Base-by-base conservation (phyloP, 441 rosid genomes). In the Jatropha multifida region DNA sequence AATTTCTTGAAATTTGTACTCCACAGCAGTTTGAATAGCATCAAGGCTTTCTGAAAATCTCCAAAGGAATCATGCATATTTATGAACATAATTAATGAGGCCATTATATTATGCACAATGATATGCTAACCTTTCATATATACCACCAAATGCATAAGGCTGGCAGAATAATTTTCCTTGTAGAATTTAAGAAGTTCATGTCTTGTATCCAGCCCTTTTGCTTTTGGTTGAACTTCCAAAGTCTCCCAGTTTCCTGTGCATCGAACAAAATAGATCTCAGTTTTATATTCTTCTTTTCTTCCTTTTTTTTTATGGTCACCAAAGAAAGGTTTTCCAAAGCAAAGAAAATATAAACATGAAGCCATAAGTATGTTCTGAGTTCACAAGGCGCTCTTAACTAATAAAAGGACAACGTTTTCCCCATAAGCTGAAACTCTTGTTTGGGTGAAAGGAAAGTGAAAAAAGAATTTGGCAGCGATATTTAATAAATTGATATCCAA, bases 191-290 rank as follows among this genome's bases (percentile, higher is more conserved):
- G 83, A 77, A 95, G 98, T 83, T 90, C 98, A 38, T 79, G 72
- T 72, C 94, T 90, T 70, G 90, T 92, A 82, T 95, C 95, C 69
- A 90, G 48, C 76, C 98, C 99, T 80, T 75, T 88, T 61, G 84
- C 94, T 83, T 86, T 89, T 55, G 99, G 99, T 68, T 81, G 83
- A 76, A 95, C 93, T 79, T 88, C 96, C 85, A 95, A 86, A 42
- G 98, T 89, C 51, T 95, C 92, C 98, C 90, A 88, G 77, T 89
- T 95, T 46, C 99, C 99, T 95, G 65, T 32, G 74, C 71, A 77
- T 61, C 55, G 61, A 27, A 32, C 32, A 32, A 32, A 32, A 32
- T 32, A 32, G 32, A 32, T 32, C 32, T 32, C 32, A 32, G 32
- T 1, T 2, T 32, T 32, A 32, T 32, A 32, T 32, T 32, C 32